These are phyloP conservation scores for Monilinia vaccinii-corymbosi DNA, from an alignment of 2,329 filamentous ascomycete genomes.

Conservation along the genomic window DNA sequence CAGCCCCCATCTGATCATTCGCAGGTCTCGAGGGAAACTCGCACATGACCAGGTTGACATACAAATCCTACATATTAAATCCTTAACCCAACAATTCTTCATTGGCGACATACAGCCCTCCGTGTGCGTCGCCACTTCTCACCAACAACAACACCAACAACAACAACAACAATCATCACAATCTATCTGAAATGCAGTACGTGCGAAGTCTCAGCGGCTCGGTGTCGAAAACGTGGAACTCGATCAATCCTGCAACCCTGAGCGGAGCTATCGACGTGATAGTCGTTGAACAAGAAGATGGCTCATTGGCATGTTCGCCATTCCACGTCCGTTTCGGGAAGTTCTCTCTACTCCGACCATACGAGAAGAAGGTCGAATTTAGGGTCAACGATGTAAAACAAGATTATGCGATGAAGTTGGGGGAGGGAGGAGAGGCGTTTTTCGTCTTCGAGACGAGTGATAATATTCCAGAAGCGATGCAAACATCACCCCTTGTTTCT, in stretches of 20 bases:
- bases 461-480: constrained; percentile 82
- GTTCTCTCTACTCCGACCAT: constrained; percentile 89
- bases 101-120: constrained; percentile 1
- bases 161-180: too few relatives aligned
- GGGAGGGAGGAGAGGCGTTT: constrained; percentile 94
- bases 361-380: constrained; percentile 98
- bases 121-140: not conserved
- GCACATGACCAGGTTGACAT: constrained; percentile 2
- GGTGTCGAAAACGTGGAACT: constrained; percentile 98
- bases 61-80: not conserved
- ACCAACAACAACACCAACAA: not conserved
- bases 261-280: constrained; percentile 98
- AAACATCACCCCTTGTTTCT: constrained; percentile 89
- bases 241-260: constrained; percentile 93
- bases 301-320: constrained; percentile 78
- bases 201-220: constrained; percentile 90
- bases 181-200: constrained; percentile 70
- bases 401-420: constrained; percentile 95
- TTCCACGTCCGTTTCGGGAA: constrained; percentile 99
- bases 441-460: constrained; percentile 96
- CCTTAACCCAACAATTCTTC: not conserved
- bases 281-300: constrained; percentile 93
- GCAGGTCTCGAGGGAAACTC: not conserved
- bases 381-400: constrained; percentile 87
- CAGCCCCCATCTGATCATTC: constrained; percentile 1